Evolutionary conservation across 352 stramenopile genomes (phyloP).

Genomic region (Halophytophthora batemanensis): DNA sequence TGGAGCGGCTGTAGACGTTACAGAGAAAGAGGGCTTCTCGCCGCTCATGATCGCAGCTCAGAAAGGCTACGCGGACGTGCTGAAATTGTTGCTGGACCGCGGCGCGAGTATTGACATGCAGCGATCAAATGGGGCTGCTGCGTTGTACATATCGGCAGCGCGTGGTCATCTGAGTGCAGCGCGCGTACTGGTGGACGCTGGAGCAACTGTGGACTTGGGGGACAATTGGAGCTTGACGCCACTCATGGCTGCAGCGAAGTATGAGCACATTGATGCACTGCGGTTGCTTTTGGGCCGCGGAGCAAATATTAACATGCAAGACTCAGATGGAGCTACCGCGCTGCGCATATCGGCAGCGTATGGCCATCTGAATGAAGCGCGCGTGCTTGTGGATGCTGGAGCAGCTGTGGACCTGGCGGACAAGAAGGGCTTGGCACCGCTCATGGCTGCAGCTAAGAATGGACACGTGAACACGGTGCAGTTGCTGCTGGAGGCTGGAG

Average conservation of each 20-base stretch:
- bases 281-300: neutral
- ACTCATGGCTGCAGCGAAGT: neutral
- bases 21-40: neutral
- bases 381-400: neutral
- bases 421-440: neutral
- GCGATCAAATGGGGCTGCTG: neutral
- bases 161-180: too few relatives aligned
- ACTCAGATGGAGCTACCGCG: neutral
- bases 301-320: neutral
- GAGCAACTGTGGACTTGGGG: neutral
- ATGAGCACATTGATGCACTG: neutral
- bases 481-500: neutral
- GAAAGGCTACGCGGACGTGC: constrained; percentile 1
- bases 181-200: neutral
- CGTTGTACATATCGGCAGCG: too few relatives aligned
- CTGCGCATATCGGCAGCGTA: neutral
- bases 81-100: neutral
- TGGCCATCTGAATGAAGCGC: neutral
- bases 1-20: neutral
- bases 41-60: neutral
- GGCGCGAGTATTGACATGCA: neutral
- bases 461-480: constrained; percentile 1
- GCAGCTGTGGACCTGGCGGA: neutral
- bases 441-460: neutral
- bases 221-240: neutral